phyloP scores from a whole-genome alignment of 2,329 filamentous ascomycete genomes.

The Cercospora zeina region DNA sequence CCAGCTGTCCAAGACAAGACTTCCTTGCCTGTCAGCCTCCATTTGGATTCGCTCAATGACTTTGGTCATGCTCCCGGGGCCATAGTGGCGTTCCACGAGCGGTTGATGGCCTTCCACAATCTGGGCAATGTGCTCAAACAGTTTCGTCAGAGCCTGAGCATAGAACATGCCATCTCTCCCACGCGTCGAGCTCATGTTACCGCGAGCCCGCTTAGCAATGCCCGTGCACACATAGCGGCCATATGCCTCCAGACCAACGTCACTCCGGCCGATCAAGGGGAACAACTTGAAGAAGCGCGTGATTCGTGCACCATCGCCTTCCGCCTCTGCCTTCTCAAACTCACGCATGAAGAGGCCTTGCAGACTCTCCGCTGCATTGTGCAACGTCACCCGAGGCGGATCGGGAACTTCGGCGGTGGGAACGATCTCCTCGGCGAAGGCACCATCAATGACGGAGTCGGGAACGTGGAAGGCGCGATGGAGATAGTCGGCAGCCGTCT shows the following conservation, averaged over 20 bases:
- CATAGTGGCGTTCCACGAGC: conserved; percentile 92
- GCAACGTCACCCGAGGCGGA: conserved; percentile 79
- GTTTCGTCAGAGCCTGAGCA: conserved; percentile 80
- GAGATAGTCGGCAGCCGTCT: conserved; percentile 88
- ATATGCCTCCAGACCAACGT: conserved; percentile 91
- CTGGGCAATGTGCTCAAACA: conserved; percentile 97
- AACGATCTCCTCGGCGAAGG: conserved; percentile 88
- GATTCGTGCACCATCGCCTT: conserved; percentile 83
- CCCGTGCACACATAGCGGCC: conserved; percentile 95
- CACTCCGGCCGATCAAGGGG: conserved; percentile 83
- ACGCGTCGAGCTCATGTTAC: conserved; percentile 69
- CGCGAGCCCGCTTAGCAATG: conserved; percentile 78
- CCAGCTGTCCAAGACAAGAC: conserved; percentile 95
- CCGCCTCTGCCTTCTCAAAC: conserved; percentile 86
- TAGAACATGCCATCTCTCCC: conserved; percentile 84
- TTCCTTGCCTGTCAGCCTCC: conserved; percentile 93
- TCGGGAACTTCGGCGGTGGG: conserved; percentile 95
- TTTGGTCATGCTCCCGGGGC: conserved; percentile 85
- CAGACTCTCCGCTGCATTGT: conserved; percentile 82
- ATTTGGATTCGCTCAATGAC: conserved; percentile 91
- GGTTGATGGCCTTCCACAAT: conserved; percentile 91
- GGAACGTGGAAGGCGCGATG: conserved; percentile 80
- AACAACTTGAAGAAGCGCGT: conserved; percentile 98
- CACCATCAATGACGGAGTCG: conserved; percentile 73
- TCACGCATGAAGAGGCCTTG: conserved; percentile 89